Evolutionary conservation across 805 yeast species (phyloP), one percentile per base, ranked within the genome.

Genomic region (Scheffersomyces lignosus): DNA sequence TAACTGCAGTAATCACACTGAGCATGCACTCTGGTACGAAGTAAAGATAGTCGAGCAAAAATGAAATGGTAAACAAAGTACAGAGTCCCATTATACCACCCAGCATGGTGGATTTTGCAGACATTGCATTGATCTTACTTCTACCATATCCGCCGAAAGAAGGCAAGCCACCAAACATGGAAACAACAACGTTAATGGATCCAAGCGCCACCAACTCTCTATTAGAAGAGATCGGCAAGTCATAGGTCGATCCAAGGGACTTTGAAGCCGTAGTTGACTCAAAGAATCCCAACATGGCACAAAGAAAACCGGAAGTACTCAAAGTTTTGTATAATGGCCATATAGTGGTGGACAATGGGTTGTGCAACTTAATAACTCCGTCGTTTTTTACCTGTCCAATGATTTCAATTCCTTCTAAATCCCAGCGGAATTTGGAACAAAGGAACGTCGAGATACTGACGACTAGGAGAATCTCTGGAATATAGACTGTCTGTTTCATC

Each of bases 121-220:
- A 80, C 34, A 88, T 66, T 1, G 90, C 84, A 63, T 91, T 91
- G 40, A 91, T 81, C 52, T 86, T 89, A 13, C 96, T 84, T 51
- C 98, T 75, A 2, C 96, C 98, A 54, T 90, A 91, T 0, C 98
- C 98, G 7, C 98, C 99, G 70, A 90, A 90, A 0, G 95, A 79
- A 0, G 99, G 97, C 12, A 91, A 65, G 0, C 89, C 84, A 2
- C 78, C 78, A 29, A 87, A 84, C 37, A 79, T 57, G 3, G 87
- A 75, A 0, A 81, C 81, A 0, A 74, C 62, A 2, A 88, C 41
- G 48, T 90, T 91, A 37, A 84, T 78, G 10, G 76, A 62, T 1
- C 99, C 98, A 20, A 91, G 66, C 0, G 97, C 97, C 4, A 93
- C 90, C 28, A 91, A 65, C 56, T 91, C 99, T 42, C 97, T 75